Conservation (phyloP, 2,329 filamentous ascomycete genomes). For the Hypomyces perniciosus region DNA sequence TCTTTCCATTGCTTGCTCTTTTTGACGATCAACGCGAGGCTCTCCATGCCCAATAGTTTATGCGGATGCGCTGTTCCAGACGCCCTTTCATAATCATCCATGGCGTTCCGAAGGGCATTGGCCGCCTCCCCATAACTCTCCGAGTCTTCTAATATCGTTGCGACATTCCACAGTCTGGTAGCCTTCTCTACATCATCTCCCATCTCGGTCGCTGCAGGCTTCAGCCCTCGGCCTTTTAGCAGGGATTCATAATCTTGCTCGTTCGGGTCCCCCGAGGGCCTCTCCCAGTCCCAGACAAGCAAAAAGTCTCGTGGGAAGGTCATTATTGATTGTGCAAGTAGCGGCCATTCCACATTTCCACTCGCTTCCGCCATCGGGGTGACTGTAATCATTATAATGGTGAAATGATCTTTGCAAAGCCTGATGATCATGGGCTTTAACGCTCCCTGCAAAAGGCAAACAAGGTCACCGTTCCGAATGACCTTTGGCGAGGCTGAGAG, state of each 20-base stretch:
- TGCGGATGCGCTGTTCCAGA: background rate
- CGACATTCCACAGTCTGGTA: background rate
- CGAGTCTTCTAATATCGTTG: background rate
- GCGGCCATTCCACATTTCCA: background rate
- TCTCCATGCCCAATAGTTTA: background rate
- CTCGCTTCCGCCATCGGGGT: background rate
- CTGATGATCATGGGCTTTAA: background rate
- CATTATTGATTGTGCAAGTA: no score
- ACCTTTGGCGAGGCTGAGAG: background rate
- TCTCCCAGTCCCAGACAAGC: conserved; percentile 6
- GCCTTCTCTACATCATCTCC: background rate
- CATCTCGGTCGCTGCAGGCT: background rate
- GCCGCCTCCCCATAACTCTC: background rate
- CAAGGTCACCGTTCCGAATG: background rate
- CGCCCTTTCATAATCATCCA: background rate
- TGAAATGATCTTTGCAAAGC: background rate
- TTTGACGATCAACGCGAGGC: background rate
- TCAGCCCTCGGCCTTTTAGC: background rate
- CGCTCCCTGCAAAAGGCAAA: background rate
- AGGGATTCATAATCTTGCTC: background rate
- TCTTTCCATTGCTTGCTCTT: background rate
- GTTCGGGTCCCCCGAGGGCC: background rate
- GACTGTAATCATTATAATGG: background rate
- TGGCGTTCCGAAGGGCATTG: background rate
- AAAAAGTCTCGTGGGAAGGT: background rate